These are phyloP conservation scores for Chalciporus piperatus DNA, from an alignment of 768 basidiomycete species.

Conservation along the genomic window DNA sequence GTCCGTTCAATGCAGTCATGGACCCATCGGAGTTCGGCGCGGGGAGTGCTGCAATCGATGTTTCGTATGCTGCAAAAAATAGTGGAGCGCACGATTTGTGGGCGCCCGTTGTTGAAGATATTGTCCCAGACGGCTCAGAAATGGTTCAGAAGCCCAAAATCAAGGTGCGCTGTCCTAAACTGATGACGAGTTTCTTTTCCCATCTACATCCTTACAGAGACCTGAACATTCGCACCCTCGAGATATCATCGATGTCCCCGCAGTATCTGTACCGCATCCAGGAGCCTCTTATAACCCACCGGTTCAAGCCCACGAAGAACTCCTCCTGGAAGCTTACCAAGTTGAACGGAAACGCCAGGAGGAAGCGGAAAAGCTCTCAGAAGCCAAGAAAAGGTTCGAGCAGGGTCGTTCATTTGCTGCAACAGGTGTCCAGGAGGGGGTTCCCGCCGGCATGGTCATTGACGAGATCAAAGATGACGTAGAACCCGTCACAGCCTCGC, in stretches of 20 bases:
- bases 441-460: conserved; percentile 65
- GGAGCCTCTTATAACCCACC: conserved; percentile 92
- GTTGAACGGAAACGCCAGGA: conserved; percentile 57
- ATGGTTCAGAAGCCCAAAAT: conserved; percentile 38
- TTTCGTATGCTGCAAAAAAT: conserved; percentile 66
- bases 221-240: conserved; percentile 48
- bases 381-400: conserved; percentile 55
- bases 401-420: conserved; percentile 38
- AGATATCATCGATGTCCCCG: conserved; percentile 56
- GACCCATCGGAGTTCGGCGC: conserved; percentile 66
- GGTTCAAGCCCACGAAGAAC: conserved; percentile 64
- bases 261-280: conserved; percentile 69
- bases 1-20: conserved; percentile 68
- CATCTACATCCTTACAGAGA: conserved; percentile 35
- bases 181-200: background rate
- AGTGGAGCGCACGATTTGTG: conserved; percentile 70
- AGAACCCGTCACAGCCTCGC: conserved; percentile 32
- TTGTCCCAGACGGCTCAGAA: conserved; percentile 42
- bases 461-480: conserved; percentile 45
- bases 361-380: conserved; percentile 51
- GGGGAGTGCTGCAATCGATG: conserved; percentile 61
- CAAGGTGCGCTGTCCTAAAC: conserved; percentile 44
- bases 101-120: conserved; percentile 37
- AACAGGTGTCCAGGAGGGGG: conserved; percentile 32
- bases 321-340: conserved; percentile 65